Evolutionary conservation across 2,329 filamentous ascomycete species (phyloP).

Genomic region (Cordyceps pruinosa): DNA sequence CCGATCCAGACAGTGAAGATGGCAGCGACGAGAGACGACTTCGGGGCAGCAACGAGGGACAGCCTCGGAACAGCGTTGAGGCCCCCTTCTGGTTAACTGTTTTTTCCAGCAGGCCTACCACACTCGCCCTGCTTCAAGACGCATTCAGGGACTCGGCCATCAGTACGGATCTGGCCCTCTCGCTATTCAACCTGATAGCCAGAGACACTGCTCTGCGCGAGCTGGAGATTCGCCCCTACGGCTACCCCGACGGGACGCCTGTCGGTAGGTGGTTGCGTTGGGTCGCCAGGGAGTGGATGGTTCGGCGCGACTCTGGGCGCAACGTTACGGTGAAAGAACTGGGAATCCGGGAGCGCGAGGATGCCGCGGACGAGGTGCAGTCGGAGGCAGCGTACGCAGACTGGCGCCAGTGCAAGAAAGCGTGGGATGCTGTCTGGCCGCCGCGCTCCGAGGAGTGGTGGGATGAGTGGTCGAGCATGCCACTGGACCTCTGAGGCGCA

Average conservation of each 20-base stretch:
- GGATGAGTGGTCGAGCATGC: constrained; percentile 3
- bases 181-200: too few relatives aligned
- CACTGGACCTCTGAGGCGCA: too few relatives aligned
- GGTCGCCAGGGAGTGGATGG: background rate
- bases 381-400: background rate
- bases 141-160: too few relatives aligned
- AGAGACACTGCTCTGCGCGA: too few relatives aligned
- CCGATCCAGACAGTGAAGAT: too few relatives aligned
- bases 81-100: too few relatives aligned
- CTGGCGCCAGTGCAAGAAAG: background rate
- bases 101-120: too few relatives aligned
- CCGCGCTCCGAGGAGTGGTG: constrained; percentile 2
- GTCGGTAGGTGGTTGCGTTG: background rate
- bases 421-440: constrained; percentile 1
- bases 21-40: too few relatives aligned
- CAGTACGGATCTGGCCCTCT: too few relatives aligned
- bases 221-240: background rate
- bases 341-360: background rate
- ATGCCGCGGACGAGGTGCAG: background rate
- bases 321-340: constrained; percentile 1
- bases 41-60: too few relatives aligned
- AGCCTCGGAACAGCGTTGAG: too few relatives aligned
- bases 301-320: background rate
- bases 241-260: background rate
- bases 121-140: too few relatives aligned